Base-by-base conservation (phyloP, 2,329 filamentous ascomycete species). In the Cladosporium sp. region DNA sequence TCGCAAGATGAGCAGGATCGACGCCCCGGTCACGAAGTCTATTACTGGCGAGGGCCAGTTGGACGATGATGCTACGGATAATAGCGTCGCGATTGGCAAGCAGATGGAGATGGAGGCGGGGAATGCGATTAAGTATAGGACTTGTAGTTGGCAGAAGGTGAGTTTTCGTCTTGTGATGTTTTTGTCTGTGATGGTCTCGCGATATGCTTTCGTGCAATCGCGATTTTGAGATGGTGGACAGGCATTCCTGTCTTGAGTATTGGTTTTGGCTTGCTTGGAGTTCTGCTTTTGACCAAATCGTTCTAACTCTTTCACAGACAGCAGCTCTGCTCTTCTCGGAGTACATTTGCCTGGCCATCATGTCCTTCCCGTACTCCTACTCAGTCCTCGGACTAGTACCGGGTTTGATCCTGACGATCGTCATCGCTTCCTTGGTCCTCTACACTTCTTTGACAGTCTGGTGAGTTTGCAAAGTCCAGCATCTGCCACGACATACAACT, bases 281-380 rank as follows among this genome's bases (percentile, higher is more conserved):
- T 5, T 9, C 22, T 9, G 9, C 4, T 4, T 27, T 27, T 4
- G 22, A 4, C 22, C 22, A n/a, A 36, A 15, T 7, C 13, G 32
- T 20, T 37, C 47, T 50, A n/a, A 40, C 27, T 18, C 54, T 18
- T 29, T 41, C 52, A 27, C 61, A 86, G 86, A 96, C 91, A 47
- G 89, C 91, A 0, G 89, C 86, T 1, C 69, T 96, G 59, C 82
- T 96, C 45, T 96, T 96, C 71, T 93, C 89, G 44, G 91, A 96
- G 74, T 96, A 96, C 68, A 96, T 96, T 53, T 95, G 89, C 67
- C 73, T 96, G 70, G 80, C 80, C 18, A 96, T 96, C 65, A 96
- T 96, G 90, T 95, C 88, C 44, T 96, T 96, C 60, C 91, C 91
- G 0, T 95, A 88, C 79, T 95, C 89, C 0, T 96, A 96, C 70